Evolutionary conservation across 2,329 filamentous ascomycete species (phyloP), one percentile per base, ranked within the genome.

Genomic region (Apiospora hydei): DNA sequence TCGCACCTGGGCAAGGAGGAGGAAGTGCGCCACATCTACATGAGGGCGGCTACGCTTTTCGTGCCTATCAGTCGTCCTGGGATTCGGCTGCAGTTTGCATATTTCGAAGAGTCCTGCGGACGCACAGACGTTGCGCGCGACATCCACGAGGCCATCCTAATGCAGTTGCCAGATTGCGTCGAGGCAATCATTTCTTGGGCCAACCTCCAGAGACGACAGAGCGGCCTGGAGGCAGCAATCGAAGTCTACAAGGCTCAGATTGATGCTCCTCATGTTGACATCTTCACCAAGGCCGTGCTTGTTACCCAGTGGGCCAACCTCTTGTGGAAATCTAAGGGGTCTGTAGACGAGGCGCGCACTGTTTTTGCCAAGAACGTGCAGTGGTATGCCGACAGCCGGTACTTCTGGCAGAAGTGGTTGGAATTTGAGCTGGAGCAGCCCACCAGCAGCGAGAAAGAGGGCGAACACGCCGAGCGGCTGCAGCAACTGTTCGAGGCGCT

Each of bases 371-470:
- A 92, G 82, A 96, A 98, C 77, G 88, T 93, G 71, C 91, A 95
- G 79, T 94, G 91, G 87, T 98, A 97, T 80, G 87, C 92, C 2
- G 94, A 96, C 79, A 98, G 95, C 81, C 89, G 91, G 46, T 87
- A 93, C 61, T 98, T 98, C 86, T 99, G 96, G 96, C 87, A 91
- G 76, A 93, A 90, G 78, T 98, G 95, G 86, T 88, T 98, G 71
- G 86, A 92, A 72, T 98, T 99, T 79, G 96, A 99, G 84, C 86
- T 97, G 68, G 91, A 93, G 71, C 95, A 98, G 81, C 92, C 94
- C 14, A 92, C 91, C 1, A 91, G 85, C 73, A 83, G 86, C 1
- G 88, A 91, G 69, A 86, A 88, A 2, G 93, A 96, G 78, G 77
- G 85, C 1, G 85, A 89, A 71, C 90, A 94, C 71, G 90, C 91